Percentiles rank a stretch among this genome's conserved stretches.
Evolutionary conservation across 352 stramenopile genomes (phyloP).

Genomic region (Globisporangium polare): DNA sequence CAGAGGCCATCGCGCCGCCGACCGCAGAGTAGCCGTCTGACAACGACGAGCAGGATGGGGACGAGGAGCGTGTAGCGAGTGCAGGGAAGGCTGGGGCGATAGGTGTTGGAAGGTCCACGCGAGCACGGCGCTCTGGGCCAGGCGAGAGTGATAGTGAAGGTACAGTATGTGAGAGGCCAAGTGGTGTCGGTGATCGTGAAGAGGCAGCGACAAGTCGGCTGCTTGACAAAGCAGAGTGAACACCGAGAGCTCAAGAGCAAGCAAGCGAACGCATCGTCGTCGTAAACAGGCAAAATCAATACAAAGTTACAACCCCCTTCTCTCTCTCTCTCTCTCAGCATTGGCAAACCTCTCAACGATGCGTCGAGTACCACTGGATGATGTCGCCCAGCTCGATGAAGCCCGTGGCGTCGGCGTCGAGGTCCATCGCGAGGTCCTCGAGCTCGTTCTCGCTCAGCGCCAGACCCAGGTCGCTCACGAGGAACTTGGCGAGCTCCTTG

Average conservation of each 20-base stretch:
- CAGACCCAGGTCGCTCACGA: conserved; percentile 60
- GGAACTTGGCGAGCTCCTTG: conserved; percentile 63
- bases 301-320: conserved; percentile 12
- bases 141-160: too few species aligned
- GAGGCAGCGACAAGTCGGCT: background rate
- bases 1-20: conserved; percentile 31
- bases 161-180: conserved; percentile 1
- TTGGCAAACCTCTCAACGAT: conserved; percentile 24
- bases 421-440: conserved; percentile 62
- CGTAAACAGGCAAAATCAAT: conserved; percentile 16
- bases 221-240: background rate
- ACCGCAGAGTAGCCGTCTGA: conserved; percentile 8
- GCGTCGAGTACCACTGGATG: conserved; percentile 72
- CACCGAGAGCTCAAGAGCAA: background rate
- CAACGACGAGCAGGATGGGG: too few species aligned
- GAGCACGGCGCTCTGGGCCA: background rate
- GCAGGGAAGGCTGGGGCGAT: background rate
- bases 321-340: background rate
- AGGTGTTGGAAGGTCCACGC: background rate
- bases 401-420: conserved; percentile 72
- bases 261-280: background rate
- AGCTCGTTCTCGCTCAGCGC: conserved; percentile 52
- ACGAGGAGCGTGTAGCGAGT: conserved; percentile 10
- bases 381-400: conserved; percentile 82
- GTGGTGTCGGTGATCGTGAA: background rate